phyloP scores from a whole-genome alignment of 371 early-diverging fungal genomes.

The Mucor sp. region DNA sequence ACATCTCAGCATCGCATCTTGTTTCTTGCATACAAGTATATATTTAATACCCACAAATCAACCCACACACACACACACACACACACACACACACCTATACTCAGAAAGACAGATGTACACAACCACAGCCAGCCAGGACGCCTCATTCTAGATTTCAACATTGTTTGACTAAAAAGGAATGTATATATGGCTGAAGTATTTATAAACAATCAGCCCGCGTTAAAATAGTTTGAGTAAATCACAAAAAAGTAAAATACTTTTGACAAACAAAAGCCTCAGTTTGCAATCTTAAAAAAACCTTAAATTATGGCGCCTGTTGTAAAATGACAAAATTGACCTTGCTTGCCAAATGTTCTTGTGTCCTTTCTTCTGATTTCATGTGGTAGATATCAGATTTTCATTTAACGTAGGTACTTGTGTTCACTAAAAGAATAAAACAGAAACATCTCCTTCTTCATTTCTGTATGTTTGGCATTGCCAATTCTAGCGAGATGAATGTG shows the following conservation, averaged over 20 bases:
- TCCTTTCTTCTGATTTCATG: too few species aligned
- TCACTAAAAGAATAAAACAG: neutral
- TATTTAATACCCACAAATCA: neutral
- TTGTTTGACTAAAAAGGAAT: neutral
- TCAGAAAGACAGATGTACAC: neutral
- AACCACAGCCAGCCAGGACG: neutral
- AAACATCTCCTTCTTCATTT: neutral
- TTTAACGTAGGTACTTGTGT: too few species aligned
- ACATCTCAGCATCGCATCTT: neutral
- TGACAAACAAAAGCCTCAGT: slow-evolving; percentile 14
- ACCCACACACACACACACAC: too few species aligned
- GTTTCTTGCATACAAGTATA: neutral
- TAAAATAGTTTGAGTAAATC: slow-evolving; percentile 6
- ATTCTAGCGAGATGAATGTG: neutral
- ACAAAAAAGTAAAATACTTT: slow-evolving; percentile 4
- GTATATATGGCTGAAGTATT: slow-evolving; percentile 7
- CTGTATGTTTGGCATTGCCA: neutral
- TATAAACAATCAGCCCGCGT: slow-evolving; percentile 14
- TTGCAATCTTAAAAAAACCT: slow-evolving; percentile 9
- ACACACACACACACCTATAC: too few species aligned
- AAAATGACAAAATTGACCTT: neutral
- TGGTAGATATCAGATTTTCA: too few species aligned
- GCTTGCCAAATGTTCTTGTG: too few species aligned
- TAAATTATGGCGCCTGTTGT: neutral
- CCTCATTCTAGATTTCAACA: slow-evolving; percentile 8